Base-by-base conservation (phyloP, 2,329 filamentous ascomycete species). In the Thielaviopsis punctulata region DNA sequence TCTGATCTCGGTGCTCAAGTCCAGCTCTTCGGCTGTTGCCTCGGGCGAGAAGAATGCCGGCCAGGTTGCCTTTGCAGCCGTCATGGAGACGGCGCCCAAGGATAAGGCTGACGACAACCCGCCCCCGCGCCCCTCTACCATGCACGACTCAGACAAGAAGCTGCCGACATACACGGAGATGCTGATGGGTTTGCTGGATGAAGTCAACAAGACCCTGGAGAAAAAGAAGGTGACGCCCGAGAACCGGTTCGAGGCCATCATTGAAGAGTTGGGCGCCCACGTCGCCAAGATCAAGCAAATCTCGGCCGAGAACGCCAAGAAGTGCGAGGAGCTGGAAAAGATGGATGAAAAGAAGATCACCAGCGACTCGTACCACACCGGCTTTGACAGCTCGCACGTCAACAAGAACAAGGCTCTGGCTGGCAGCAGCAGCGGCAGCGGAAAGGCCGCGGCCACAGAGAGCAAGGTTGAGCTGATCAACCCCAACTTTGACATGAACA, bases 121-220 rank as follows among this genome's bases (percentile, higher is more conserved):
- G 3, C 81, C 84, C 8, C 73, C 77, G 48, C 73, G 84, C 22
- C 89, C 89, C 1, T 82, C 81, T 58, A 88, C 86, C 46, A 83
- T 95, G 24, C 83, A 93, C 62, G 73, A 75, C 43, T 74, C 86
- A 52, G 80, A 83, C 59, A 77, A 84, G 64, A 80, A 75, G 61
- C 79, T 86, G 60, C 86, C 86, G 0, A 84, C 82, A 13, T 98
- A 95, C 63, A 92, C 87, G 39, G 87, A 93, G 71, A 98, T 98
- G 92, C 89, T 98, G 84, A 86, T 86, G n/a, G 80, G 82, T n/a
- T 68, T 98, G 60, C 76, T 96, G 19, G 92, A 98, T 61, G 85
- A 94, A 66, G 88, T 96, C 43, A 95, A 95, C 61, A 74, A 78
- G 66, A 80, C 86, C 49, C 73, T 95, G 33, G 85, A 89, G 52